A percentile compares a stretch with the other conserved stretches of the same genome.
Conservation (phyloP, 2,329 filamentous ascomycete species). For the Colletotrichum sansevieriae region DNA sequence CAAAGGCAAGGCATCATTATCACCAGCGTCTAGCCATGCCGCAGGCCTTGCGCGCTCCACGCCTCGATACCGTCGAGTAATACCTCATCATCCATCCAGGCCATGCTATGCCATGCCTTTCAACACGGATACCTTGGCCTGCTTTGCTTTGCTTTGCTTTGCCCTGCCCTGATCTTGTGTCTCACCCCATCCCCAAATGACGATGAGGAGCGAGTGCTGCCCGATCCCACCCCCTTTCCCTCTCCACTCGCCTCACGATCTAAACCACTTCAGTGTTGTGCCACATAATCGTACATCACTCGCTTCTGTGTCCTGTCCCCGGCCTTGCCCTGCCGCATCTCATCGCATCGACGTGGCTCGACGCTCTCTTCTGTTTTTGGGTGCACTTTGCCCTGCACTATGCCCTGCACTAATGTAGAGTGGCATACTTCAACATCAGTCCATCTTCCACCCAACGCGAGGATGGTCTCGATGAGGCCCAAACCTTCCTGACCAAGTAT, state of each 20-base stretch:
- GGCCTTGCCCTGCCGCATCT: constrained; percentile 39
- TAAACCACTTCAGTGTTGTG: constrained; percentile 36
- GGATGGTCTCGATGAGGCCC: constrained; percentile 42
- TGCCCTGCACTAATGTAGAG: constrained; percentile 8
- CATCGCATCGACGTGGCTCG: constrained; percentile 41
- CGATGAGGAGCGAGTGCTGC: constrained; percentile 36
- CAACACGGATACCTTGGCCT: background rate
- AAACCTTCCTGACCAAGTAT: constrained; percentile 39
- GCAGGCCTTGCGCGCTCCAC: background rate
- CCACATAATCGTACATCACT: constrained; percentile 32
- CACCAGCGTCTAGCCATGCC: background rate
- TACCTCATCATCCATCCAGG: background rate
- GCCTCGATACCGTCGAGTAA: constrained; percentile 6
- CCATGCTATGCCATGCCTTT: background rate
- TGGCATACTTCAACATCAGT: constrained; percentile 38
- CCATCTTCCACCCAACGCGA: constrained; percentile 20
- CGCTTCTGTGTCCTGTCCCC: constrained; percentile 25
- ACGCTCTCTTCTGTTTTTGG: constrained; percentile 25
- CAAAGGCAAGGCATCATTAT: no score
- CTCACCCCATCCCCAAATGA: constrained; percentile 32
- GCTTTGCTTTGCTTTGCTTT: constrained; percentile 16
- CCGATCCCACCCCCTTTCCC: constrained; percentile 38
- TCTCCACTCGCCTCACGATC: constrained; percentile 20
- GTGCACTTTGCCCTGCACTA: constrained; percentile 12
- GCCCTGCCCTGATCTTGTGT: constrained; percentile 33